Evolutionary conservation across 2,329 filamentous ascomycete genomes (phyloP).

Genomic region (Amesomyces nigricolor): DNA sequence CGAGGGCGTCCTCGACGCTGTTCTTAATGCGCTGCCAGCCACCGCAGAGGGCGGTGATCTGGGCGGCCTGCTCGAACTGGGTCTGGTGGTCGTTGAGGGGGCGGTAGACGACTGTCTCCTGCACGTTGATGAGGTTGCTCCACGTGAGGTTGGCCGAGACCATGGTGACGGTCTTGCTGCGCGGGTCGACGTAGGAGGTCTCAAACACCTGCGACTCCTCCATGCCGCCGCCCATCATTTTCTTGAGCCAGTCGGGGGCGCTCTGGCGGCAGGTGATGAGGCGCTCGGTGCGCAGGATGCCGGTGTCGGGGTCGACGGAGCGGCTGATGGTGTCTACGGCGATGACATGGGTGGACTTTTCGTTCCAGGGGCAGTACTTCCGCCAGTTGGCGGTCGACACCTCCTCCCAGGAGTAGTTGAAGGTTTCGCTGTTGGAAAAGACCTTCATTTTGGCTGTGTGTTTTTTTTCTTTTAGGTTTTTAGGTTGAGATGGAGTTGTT

Average conservation of each 20-base stretch:
- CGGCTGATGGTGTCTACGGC: conserved; percentile 90
- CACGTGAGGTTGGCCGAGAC: conserved; percentile 92
- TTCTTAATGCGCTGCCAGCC: conserved; percentile 98
- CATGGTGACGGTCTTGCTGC: conserved; percentile 85
- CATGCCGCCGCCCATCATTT: conserved; percentile 65
- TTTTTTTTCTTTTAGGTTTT: background rate
- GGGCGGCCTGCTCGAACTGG: conserved; percentile 80
- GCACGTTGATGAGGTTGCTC: conserved; percentile 82
- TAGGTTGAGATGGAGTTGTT: background rate
- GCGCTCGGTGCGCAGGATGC: conserved; percentile 56
- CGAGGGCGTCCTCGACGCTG: conserved; percentile 86
- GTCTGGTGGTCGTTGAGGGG: conserved; percentile 59
- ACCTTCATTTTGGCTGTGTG: conserved; percentile 68
- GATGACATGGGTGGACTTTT: conserved; percentile 94
- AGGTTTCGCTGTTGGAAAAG: conserved; percentile 83
- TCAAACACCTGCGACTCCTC: conserved; percentile 90
- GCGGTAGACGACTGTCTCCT: conserved; percentile 86
- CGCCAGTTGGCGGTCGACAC: conserved; percentile 97
- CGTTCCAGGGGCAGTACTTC: conserved; percentile 98
- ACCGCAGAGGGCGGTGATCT: conserved; percentile 89
- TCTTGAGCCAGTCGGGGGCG: conserved; percentile 73
- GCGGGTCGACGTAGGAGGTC: conserved; percentile 87
- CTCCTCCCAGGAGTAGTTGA: conserved; percentile 98
- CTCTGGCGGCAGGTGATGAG: conserved; percentile 58
- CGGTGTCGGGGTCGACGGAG: conserved; percentile 48